Conservation (phyloP, 75 land plant species). For the Picea glauca region DNA sequence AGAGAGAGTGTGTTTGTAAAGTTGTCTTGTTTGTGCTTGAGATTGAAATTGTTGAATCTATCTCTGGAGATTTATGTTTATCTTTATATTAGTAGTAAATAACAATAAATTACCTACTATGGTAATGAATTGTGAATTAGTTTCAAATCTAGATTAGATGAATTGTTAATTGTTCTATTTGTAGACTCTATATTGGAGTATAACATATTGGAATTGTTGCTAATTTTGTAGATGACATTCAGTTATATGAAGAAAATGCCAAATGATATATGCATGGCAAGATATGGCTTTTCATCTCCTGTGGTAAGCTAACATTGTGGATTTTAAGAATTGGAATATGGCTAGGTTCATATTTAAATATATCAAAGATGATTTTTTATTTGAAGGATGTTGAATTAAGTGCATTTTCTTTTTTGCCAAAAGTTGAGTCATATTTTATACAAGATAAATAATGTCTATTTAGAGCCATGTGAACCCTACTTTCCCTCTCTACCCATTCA, state of each 20-base stretch:
- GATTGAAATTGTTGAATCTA: too few relatives aligned
- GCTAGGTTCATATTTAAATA: background rate
- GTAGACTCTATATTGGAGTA: background rate
- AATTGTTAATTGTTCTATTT: background rate
- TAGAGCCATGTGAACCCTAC: background rate
- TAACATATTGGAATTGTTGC: slow-evolving; percentile 2
- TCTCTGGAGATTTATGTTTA: too few relatives aligned
- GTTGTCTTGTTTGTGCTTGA: too few relatives aligned
- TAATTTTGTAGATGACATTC: slow-evolving; percentile 76
- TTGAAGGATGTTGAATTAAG: background rate
- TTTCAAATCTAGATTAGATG: too few relatives aligned
- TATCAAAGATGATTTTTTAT: background rate
- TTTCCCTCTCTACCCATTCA: too few relatives aligned
- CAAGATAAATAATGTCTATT: background rate
- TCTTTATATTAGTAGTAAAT: too few relatives aligned
- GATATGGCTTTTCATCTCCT: slow-evolving; percentile 88
- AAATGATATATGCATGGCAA: slow-evolving; percentile 66
- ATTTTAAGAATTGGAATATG: background rate
- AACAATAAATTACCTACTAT: too few relatives aligned
- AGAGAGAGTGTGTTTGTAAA: too few relatives aligned
- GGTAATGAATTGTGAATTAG: too few relatives aligned
- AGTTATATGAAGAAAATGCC: slow-evolving; percentile 60
- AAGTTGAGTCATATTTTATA: background rate
- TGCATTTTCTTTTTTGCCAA: background rate
- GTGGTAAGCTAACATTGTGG: slow-evolving; percentile 40